phyloP scores from a whole-genome alignment of 306 rosid genomes.

The Vigna trinervia region DNA sequence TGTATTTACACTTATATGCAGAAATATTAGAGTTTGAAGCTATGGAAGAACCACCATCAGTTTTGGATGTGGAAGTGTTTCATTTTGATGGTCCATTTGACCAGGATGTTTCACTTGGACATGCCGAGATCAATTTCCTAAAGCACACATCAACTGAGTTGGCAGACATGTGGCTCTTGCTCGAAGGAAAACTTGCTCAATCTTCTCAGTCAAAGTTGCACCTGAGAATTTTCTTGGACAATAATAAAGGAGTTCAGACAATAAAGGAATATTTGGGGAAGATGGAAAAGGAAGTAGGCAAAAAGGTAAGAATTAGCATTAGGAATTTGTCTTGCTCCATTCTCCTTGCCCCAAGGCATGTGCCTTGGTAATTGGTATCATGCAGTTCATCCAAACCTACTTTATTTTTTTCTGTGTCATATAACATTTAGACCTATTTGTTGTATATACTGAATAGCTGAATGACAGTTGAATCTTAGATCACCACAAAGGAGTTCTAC shows the following conservation, averaged over 20 bases:
- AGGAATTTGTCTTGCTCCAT: slow-evolving; percentile 20
- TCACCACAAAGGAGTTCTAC: slow-evolving; percentile 90
- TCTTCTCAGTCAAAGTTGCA: slow-evolving; percentile 87
- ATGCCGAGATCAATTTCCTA: slow-evolving; percentile 85
- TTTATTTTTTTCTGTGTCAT: slow-evolving; percentile 4
- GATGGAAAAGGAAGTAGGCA: slow-evolving; percentile 98
- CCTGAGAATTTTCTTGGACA: slow-evolving; percentile 86
- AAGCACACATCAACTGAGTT: slow-evolving; percentile 77
- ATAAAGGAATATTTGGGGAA: slow-evolving; percentile 82
- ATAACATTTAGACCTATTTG: slow-evolving; percentile 28
- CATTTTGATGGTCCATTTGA: slow-evolving; percentile 95
- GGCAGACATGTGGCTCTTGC: slow-evolving; percentile 85
- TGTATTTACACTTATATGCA: slow-evolving; percentile 46
- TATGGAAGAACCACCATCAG: slow-evolving; percentile 96
- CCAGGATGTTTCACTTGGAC: slow-evolving; percentile 83
- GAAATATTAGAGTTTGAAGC: slow-evolving; percentile 95
- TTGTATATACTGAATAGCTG: slow-evolving; percentile 42
- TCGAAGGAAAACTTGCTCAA: slow-evolving; percentile 88
- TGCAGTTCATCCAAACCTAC: neutral
- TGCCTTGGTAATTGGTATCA: neutral
- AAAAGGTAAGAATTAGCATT: slow-evolving; percentile 59
- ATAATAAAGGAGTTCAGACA: slow-evolving; percentile 77
- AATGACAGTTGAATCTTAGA: slow-evolving; percentile 68
- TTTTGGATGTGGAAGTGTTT: slow-evolving; percentile 78
- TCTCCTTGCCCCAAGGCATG: neutral